Conservation (phyloP, 192 early-diverging fungal genomes). For the Phycomyces blakesleeanus region DNA sequence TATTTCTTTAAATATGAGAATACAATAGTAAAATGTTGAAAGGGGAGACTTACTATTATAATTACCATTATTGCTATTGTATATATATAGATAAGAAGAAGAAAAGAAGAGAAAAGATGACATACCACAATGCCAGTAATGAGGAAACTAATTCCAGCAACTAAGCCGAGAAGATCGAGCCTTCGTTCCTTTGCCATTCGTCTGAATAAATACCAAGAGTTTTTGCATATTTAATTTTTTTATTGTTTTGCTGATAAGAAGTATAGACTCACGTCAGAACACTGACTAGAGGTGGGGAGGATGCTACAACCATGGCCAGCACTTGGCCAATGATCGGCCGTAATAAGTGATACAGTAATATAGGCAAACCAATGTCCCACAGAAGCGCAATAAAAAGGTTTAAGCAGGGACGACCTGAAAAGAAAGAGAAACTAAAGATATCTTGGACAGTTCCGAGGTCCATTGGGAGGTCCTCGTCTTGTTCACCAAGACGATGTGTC, state of each 20-base stretch:
- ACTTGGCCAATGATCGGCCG: slow-evolving; percentile 27
- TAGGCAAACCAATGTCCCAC: slow-evolving; percentile 31
- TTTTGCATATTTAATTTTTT: background rate
- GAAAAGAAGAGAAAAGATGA: background rate
- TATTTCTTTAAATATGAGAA: no score
- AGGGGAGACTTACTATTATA: no score
- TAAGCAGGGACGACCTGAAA: slow-evolving; percentile 21
- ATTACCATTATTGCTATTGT: no score
- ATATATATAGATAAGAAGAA: no score
- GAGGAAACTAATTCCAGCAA: slow-evolving; percentile 30
- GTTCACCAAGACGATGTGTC: slow-evolving; percentile 13
- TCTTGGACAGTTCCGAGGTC: slow-evolving; percentile 20
- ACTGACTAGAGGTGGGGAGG: slow-evolving; percentile 25
- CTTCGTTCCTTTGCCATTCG: slow-evolving; percentile 21
- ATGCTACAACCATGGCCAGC: slow-evolving; percentile 31
- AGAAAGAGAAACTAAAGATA: slow-evolving; percentile 29
- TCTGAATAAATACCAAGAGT: slow-evolving; percentile 10
- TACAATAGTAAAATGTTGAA: no score
- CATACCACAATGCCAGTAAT: slow-evolving; percentile 34
- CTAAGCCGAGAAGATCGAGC: slow-evolving; percentile 27
- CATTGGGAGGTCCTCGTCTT: slow-evolving; percentile 26
- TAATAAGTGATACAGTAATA: slow-evolving; percentile 28
- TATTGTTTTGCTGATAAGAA: no score
- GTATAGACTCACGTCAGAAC: slow-evolving; percentile 30
- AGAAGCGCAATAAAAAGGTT: slow-evolving; percentile 31